These are phyloP conservation scores for Leishmania tarentolae DNA, from an alignment of 208 protist genomes.

Conservation along the genomic window DNA sequence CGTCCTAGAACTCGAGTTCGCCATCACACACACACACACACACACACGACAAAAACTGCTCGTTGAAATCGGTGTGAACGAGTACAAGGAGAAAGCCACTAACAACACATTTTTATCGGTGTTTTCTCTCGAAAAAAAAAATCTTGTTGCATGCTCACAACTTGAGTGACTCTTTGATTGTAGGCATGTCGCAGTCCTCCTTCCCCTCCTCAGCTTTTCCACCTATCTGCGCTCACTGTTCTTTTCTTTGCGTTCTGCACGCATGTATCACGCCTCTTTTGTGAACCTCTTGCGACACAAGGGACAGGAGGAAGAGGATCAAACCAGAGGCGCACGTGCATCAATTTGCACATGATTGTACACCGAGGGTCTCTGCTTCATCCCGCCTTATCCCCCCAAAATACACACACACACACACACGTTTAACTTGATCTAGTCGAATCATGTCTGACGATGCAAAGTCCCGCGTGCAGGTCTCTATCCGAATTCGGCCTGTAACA, in stretches of 20 bases:
- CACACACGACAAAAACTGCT: background rate
- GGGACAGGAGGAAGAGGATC: no score
- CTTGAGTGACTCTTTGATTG: background rate
- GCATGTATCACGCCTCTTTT: background rate
- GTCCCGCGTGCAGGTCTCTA: slow-evolving; percentile 40
- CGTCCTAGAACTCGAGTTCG: background rate
- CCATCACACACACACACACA: background rate
- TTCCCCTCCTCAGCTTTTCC: background rate
- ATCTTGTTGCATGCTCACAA: background rate
- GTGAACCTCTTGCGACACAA: background rate
- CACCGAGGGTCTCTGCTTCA: background rate
- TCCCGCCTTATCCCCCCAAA: background rate
- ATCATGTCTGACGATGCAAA: slow-evolving; percentile 18
- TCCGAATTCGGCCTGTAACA: slow-evolving; percentile 33
- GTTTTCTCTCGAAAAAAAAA: no score
- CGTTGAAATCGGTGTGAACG: background rate
- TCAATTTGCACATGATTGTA: background rate
- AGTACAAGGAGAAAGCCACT: background rate
- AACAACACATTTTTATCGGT: background rate
- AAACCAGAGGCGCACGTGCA: background rate
- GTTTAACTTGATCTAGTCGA: background rate
- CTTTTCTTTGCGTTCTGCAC: background rate
- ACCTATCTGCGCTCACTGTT: background rate
- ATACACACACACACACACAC: no score
- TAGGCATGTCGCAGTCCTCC: background rate